These are phyloP conservation scores for Eucalyptus erythrocorys DNA, from an alignment of 345 rosid species.

Conservation along the genomic window DNA sequence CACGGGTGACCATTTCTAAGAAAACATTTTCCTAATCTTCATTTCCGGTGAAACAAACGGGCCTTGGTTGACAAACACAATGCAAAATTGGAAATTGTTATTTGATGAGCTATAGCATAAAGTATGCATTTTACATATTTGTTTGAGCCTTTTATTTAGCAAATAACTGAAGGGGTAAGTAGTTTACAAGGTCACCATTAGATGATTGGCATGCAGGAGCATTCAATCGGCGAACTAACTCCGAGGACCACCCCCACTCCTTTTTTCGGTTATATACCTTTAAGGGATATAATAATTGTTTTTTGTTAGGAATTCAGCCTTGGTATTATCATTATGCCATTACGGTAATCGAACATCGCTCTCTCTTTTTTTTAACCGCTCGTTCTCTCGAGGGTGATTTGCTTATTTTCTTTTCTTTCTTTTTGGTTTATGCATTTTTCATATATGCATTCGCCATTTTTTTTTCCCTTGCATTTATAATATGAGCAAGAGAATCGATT, in stretches of 20 bases:
- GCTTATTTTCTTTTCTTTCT: background rate
- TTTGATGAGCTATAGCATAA: background rate
- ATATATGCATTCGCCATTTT: background rate
- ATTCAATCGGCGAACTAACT: background rate
- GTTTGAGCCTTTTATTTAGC: background rate
- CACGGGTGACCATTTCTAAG: fast-evolving
- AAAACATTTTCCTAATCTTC: background rate
- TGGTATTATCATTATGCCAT: background rate
- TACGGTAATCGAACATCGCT: background rate
- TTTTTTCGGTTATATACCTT: background rate
- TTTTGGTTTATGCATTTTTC: background rate
- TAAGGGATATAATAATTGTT: background rate
- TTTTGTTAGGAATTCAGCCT: background rate
- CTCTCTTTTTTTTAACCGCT: background rate
- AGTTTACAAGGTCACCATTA: background rate
- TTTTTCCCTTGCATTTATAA: background rate
- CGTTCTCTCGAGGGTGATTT: background rate
- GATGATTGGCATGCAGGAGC: background rate
- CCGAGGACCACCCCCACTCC: background rate
- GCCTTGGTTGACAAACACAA: background rate
- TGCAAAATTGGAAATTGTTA: background rate
- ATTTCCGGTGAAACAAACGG: background rate
- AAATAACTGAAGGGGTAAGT: too few species aligned
- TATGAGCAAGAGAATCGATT: background rate
- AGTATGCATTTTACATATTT: background rate